Base-by-base conservation (phyloP, 2,329 filamentous ascomycete genomes). In the Apiospora hydei region DNA sequence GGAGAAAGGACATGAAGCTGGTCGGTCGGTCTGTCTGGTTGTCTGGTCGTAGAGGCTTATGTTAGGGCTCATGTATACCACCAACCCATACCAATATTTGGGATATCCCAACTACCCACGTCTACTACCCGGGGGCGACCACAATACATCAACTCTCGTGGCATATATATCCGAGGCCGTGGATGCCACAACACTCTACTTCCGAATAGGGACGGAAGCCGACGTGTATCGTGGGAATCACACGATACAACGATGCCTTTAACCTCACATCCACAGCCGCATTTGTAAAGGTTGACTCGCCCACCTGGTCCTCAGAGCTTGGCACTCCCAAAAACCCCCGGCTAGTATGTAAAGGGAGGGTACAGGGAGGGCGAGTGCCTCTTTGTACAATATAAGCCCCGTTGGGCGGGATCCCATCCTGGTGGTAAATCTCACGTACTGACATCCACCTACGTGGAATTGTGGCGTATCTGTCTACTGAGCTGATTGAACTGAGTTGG, bases 201-300 rank as follows among this genome's bases (percentile, higher is more conserved):
- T 13, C 57, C 57, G 34, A 24, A 2, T 21, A 24, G 21, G 57
- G 34, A 64, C 57, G n/a, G 57, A 14, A 41, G 34, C 57, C 57
- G 57, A 64, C 57, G 57, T 64, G 57, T 64, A 64, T 64, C 57
- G 57, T 30, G 57, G 57, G 57, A 64, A 41, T n/a, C 57, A 64
- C 34, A 64, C 57, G 57, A 64, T 64, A n/a, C 34, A 64, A 64
- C 13, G 57, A 64, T 64, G 57, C 57, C 57, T 64, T 41, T 5
- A 34, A 38, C 57, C 18, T 64, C 57, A 64, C 34, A 64, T 41
- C 57, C 57, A 64, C 41, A 64, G n/a, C 34, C 34, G 57, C 57
- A 64, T 64, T 3, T 64, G 57, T 64, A n/a, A n/a, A 64, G 57
- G 57, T 64, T 64, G 57, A 64, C 57, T 64, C 57, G 34, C 57